Conservation (phyloP, 2,329 filamentous ascomycete species). For the Calonectria ilicicola region DNA sequence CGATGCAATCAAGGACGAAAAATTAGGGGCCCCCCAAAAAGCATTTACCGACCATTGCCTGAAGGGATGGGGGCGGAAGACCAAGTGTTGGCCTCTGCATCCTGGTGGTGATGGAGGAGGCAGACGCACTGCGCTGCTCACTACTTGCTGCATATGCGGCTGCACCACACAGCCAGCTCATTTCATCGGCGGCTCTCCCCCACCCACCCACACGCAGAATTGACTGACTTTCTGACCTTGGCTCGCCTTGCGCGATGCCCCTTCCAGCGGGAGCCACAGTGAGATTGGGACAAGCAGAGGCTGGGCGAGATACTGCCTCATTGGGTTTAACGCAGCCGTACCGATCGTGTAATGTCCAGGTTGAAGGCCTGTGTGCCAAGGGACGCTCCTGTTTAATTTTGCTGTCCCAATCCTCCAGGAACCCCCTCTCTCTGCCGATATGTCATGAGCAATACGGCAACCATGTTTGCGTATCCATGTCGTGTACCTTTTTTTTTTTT, state of each 20-base stretch:
- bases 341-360: background rate
- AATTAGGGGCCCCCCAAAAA: background rate
- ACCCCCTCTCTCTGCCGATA: background rate
- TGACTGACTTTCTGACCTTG: constrained; percentile 1
- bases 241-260: constrained; percentile 7
- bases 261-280: constrained; percentile 8
- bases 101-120: background rate
- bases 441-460: background rate
- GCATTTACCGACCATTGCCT: background rate
- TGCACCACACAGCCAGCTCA: constrained; percentile 35
- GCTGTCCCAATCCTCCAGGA: constrained; percentile 9
- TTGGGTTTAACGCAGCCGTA: constrained; percentile 30
- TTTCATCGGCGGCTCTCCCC: constrained; percentile 32
- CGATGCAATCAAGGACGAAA: background rate
- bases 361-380: background rate
- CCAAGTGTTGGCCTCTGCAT: constrained; percentile 21
- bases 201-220: constrained; percentile 24
- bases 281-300: constrained; percentile 25
- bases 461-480: background rate
- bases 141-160: constrained; percentile 23
- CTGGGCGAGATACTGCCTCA: constrained; percentile 27
- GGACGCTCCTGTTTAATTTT: constrained; percentile 15
- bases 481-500: background rate
- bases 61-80: constrained; percentile 16
- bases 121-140: constrained; percentile 6